Base-by-base conservation (phyloP, 768 basidiomycete genomes). In the Rhizopogon sp. region DNA sequence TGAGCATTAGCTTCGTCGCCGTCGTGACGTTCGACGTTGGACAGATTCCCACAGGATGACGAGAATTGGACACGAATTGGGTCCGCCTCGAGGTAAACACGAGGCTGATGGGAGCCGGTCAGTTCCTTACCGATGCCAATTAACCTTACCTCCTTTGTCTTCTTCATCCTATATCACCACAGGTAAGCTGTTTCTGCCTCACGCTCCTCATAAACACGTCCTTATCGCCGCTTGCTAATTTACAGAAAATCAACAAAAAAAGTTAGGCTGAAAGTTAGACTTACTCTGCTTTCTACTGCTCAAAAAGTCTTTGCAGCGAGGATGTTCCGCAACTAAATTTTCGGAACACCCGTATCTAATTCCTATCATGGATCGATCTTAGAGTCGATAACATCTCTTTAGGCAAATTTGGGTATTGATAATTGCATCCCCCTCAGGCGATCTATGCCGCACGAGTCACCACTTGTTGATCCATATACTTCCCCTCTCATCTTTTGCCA, bases 291-390 rank as follows among this genome's bases (percentile, higher is more conserved):
- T 33, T 33, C 35, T 37, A 37, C 35, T 37, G 13, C 10, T 5
- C 35, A 13, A 37, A 37, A 37, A 13, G 25, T 37, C 35, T 37
- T 33, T 37, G 11, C 3, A 37, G 11, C 35, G 22, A 43, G 5
- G 22, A 43, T 43, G 42, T 43, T 20, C 20, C 20, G 9, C 10
- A 25, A 25, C 42, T 43, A 43, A 35, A 35, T 20, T 47, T 47
- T 20, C 49, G 10, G 50, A 33, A 35, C 42, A 56, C 52, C 66
- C 65, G 66, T 62, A 58, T 62, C 45, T 57, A 52, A 50, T 70
- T 53, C 68, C 68, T 68, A 70, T 68, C 67, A 66, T 66, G 68
- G 62, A 37, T 50, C 60, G 65, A 69, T 69, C 67, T 51, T 57
- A 29, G 52, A 59, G 54, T 52, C 66, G 66, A 68, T 67, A 65